Evolutionary conservation across 305 asterid species (phyloP), one percentile per base, ranked within the genome.

Genomic region (Plantago rigida): DNA sequence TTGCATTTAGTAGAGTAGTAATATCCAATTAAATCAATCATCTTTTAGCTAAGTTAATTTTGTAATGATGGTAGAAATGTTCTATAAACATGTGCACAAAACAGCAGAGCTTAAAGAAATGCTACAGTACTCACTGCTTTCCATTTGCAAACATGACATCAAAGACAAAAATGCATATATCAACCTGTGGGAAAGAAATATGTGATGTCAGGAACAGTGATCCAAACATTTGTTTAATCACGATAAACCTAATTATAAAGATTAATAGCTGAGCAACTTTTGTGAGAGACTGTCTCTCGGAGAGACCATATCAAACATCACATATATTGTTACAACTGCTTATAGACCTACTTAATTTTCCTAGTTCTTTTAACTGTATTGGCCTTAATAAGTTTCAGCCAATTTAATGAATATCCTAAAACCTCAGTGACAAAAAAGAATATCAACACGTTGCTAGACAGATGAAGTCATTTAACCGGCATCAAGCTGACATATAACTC

Each of bases 121-220:
- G 36, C 28, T 51, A 47, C 13, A 59, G 47, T 60, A 72, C 85
- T 84, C 81, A 89, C 97, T 82, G 94, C 69, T 80, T 75, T 72
- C 95, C 97, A 62, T 81, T 82, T 60, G 87, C 80, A 80, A 85
- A 82, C 97, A 89, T 87, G 73, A 87, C 68, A 70, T 89, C 97
- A 60, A 89, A 89, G 72, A 76, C 82, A 72, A 89, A 89, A 72
- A 89, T 58, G 77, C 97, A 84, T 69, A 89, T 77, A 65, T 81
- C 94, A 65, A 89, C 93, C 97, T 89, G 89, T 83, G 75, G 13
- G 44, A 49, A 74, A 22, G 69, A 31, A 67, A 77, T 1, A 34
- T 34, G 9, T 34, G 54, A 62, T 13, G 49, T 73, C 77, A 76
- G 80, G 64, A 41, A 63, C 62, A 51, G 31, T 4, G 22, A 34